Base-by-base conservation (phyloP, 495 filamentous ascomycete genomes). In the Annulohypoxylon maeteangense region DNA sequence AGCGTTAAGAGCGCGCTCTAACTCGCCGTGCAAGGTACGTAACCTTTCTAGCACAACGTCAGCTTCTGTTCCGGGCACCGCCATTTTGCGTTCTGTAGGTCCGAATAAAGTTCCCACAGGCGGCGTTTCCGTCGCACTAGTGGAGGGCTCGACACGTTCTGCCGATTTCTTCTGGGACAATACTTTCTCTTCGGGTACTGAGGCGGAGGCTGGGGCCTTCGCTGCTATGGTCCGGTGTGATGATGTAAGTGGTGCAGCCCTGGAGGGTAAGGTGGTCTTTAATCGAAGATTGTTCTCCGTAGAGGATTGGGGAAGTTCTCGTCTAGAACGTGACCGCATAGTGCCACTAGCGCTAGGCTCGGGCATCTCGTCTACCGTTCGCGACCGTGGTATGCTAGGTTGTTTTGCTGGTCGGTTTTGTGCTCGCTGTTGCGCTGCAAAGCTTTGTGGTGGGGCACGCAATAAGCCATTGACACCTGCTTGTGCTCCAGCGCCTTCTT, bases 361-460 rank as follows among this genome's bases (percentile, higher is more conserved):
- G 25, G 61, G 62, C 61, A 75, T 50, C 22, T 70, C 74, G 31
- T 67, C 71, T 32, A 61, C 38, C 5, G 71, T 72, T 51, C 70
- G 74, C 11, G 63, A 67, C 27, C 75, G 75, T 12, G 62, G 67
- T 31, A 78, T 50, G 23, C 51, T 25, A 25, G 31, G 27, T 62
- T 59, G 75, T 54, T 72, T 78, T 11, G 76, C 40, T 2, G 81
- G 78, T 36, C 80, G 82, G 40, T 68, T 70, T 42, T 85, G 78
- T 23, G 84, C 83, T 51, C 87, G 78, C 68, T 89, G 87, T 61
- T 89, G 87, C 5, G 87, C 87, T 10, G 87, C 87, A 72, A 87
- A 88, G 62, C 86, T 88, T 63, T 87, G 86, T 3, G 84, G 79
- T 0, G 83, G 79, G 3, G 81, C 79, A 18, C 83, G 78, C n/a